Base-by-base conservation (phyloP, 805 yeast genomes). In the Candida maltosa region DNA sequence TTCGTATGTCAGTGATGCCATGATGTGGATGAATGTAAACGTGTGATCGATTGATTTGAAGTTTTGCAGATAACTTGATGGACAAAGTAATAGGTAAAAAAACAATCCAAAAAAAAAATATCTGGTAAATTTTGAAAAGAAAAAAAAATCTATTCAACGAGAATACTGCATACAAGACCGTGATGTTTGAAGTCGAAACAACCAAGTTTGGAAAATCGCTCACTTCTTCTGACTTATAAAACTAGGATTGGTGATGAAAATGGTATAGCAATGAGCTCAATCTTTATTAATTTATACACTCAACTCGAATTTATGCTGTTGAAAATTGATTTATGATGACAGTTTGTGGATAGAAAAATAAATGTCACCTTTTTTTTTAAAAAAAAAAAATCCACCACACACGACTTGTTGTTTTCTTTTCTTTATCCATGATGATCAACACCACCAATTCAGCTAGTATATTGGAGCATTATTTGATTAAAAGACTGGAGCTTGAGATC, bases 401-500 rank as follows among this genome's bases (percentile, higher is more conserved):
- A 16, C 11, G 7, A 8, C 11, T 14, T 11, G 7, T 26, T 26
- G 7, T 26, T 26, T 26, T 16, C 11, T 26, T 26, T 26, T 26
- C 29, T 26, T 11, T 26, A 7, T 26, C 5, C 4, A 29, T 29
- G 34, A n/a, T n/a, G n/a, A n/a, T 28, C 38, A 16, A 26, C 31
- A 11, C 29, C 35, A 26, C n/a, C 29, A 34, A 21, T 19, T 48
- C 60, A 6, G 26, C 45, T 1, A 31, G 26, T 7, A 50, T 58
- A 16, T 34, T 58, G 15, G 33, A 36, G 4, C 45, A 47, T 4
- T 58, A 46, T 31, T 40, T 58, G 22, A 19, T 48, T 9, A 26
- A 40, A 3, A 37, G 44, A 26, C 48, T 57, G 4, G 21, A 32
- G 2, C 29, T 58, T 10, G 47, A 49, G 16, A 35, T 41, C 2